phyloP scores from a whole-genome alignment of 805 yeast species.

The Grigorovia humatica region DNA sequence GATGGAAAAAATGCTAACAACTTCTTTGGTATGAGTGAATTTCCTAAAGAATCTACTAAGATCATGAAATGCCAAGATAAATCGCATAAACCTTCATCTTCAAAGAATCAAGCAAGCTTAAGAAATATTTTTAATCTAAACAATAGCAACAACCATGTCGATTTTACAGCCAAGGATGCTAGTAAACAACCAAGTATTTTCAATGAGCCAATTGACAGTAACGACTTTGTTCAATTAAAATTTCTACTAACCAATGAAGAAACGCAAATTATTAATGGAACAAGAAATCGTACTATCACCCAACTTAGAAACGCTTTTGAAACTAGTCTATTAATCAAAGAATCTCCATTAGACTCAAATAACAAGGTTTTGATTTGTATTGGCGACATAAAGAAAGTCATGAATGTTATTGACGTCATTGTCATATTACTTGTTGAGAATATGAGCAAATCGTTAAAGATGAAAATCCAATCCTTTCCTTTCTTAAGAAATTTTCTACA shows the following conservation, averaged over 20 bases:
- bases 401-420: slow-evolving; percentile 56
- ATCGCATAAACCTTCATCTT: neutral
- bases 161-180: too few relatives aligned
- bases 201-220: neutral
- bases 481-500: slow-evolving; percentile 11
- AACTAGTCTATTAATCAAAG: slow-evolving; percentile 76
- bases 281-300: slow-evolving; percentile 66
- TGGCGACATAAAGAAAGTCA: slow-evolving; percentile 58
- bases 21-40: neutral
- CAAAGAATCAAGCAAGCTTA: neutral
- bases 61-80: neutral
- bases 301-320: slow-evolving; percentile 59
- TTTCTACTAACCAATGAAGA: slow-evolving; percentile 75
- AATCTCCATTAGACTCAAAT: slow-evolving; percentile 62
- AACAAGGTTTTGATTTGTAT: slow-evolving; percentile 73
- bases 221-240: slow-evolving; percentile 12
- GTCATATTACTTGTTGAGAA: slow-evolving; percentile 36
- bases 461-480: slow-evolving; percentile 43
- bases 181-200: neutral
- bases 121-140: neutral
- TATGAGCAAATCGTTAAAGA: slow-evolving; percentile 19
- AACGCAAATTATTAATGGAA: slow-evolving; percentile 82
- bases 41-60: neutral
- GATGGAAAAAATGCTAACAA: neutral
- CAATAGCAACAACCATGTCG: neutral